Evolutionary conservation across 2,329 filamentous ascomycete genomes (phyloP), one percentile per base, ranked within the genome.

Genomic region (Rugonectria rugulosa): DNA sequence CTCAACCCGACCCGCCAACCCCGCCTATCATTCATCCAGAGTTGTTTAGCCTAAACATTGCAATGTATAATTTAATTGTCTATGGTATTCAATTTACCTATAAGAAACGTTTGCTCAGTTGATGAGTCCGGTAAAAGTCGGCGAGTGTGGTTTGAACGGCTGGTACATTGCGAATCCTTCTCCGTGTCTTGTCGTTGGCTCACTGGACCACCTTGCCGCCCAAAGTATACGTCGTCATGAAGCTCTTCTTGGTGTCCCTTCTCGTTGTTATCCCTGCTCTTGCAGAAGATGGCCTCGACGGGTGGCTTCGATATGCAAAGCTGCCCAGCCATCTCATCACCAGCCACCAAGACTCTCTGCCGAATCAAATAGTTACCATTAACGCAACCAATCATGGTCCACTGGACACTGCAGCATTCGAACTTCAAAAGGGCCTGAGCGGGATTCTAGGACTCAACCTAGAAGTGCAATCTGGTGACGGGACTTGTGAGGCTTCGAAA

Each of bases 241-340:
- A 53, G 40, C 17, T 51, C 32, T 45, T 56, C 11, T 46, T 52
- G 34, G 17, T 64, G n/a, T 49, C 55, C 29, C 40, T 64, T 26
- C 60, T 68, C 48, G 57, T 61, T 32, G 55, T 73, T 59, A 70
- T 73, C 66, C 64, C 79, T 31, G 78, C 67, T 34, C 70, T 71
- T 38, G 85, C 84, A 32, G 87, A 90, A 64, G 80, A 83, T 65
- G 87, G 87, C 10, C 72, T 86, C 20, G 74, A 81, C 53, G 87
- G 76, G 42, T 90, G 87, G 87, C 71, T 89, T 51, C 80, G 87
- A 43, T 89, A 89, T 68, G 85, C 86, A 26, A 77, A 79, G 8
- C 65, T 87, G 15, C 59, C 72, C 10, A 56, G 57, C 36, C 56
- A 54, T 14, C 15, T 8, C 6, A 23, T 65, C 17, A 65, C 61